Conservation (phyloP, 257 asterid species). For the Rehmannia glutinosa region DNA sequence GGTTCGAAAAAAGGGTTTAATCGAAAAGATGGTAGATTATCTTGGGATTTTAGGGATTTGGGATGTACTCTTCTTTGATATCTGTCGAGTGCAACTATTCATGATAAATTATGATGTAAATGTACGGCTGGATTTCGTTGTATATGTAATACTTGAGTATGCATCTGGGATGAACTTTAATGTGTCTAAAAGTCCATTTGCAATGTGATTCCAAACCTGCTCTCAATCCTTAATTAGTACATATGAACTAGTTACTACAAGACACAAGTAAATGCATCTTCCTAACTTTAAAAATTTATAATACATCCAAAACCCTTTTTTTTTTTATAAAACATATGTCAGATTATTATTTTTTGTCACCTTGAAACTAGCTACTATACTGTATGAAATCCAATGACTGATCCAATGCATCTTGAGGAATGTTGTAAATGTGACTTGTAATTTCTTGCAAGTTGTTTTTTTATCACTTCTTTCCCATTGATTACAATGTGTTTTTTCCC, state of each 20-base stretch:
- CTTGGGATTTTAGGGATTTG: not conserved
- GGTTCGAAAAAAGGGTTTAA: too few species aligned
- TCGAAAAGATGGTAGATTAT: too few species aligned
- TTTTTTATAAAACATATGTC: too few species aligned
- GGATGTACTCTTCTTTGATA: not conserved
- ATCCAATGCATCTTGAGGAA: not conserved
- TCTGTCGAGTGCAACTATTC: constrained; percentile 3
- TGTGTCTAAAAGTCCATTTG: too few species aligned
- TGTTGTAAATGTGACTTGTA: not conserved
- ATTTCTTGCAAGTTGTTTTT: not conserved
- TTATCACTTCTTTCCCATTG: not conserved
- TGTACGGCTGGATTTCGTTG: constrained; percentile 4
- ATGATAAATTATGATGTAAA: constrained; percentile 16
- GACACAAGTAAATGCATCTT: too few species aligned
- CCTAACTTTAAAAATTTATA: too few species aligned
- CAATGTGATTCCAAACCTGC: too few species aligned
- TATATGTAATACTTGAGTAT: constrained; percentile 15
- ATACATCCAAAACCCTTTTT: too few species aligned
- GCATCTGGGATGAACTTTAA: not conserved
- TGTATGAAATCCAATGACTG: not conserved
- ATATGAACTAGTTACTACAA: too few species aligned
- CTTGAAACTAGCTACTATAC: not conserved
- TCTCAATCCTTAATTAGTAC: too few species aligned
- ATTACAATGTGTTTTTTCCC: not conserved
- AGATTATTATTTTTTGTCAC: too few species aligned